phyloP scores from a whole-genome alignment of 2,329 filamentous ascomycete species.

The Colletotrichum sp. region DNA sequence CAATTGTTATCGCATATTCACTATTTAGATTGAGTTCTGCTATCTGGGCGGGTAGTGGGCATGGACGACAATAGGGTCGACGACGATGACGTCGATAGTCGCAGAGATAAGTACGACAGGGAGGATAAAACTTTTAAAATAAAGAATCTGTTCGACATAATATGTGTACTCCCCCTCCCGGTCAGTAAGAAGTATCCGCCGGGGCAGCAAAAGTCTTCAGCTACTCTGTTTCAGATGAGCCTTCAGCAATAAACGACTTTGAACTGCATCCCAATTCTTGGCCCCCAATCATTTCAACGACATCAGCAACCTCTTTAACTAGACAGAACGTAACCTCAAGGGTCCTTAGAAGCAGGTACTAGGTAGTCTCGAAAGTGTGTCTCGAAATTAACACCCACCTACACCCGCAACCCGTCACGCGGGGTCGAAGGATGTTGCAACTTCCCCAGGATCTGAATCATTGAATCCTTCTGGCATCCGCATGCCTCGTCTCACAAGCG shows the following conservation, averaged over 20 bases:
- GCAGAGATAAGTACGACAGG: not conserved
- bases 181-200: not conserved
- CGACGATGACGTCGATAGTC: not conserved
- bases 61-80: not conserved
- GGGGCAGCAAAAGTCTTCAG: not conserved
- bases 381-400: not conserved
- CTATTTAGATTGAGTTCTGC: not conserved
- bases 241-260: not conserved
- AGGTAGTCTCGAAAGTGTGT: not conserved
- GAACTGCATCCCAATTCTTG: not conserved
- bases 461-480: not conserved
- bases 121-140: not conserved
- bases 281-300: not conserved
- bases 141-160: not conserved
- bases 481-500: not conserved
- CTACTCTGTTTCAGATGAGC: not conserved
- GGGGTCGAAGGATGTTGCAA: not conserved
- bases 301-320: not conserved
- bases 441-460: not conserved
- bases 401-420: not conserved
- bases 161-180: too few relatives aligned
- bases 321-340: not conserved
- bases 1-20: not conserved
- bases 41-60: not conserved
- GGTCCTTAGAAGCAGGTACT: not conserved